Evolutionary conservation across 345 rosid genomes (phyloP), one percentile per base, ranked within the genome.

Genomic region (Chamaenerion angustifolium): DNA sequence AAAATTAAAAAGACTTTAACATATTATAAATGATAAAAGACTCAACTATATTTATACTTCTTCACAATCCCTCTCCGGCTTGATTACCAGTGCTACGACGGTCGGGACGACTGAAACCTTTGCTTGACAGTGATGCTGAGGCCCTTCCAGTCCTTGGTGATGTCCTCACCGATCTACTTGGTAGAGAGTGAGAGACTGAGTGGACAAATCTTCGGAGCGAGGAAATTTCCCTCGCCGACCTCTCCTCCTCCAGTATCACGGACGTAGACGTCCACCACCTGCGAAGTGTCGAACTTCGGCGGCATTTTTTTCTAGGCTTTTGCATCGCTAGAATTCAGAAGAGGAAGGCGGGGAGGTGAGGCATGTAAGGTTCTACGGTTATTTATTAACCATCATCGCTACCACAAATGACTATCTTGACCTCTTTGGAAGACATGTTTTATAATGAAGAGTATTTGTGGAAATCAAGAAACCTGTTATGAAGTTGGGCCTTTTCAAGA

Each of bases 201-300:
- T 2, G 51, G 51, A 17, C 27, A 5, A 25, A 48, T 48, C 23
- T 48, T 48, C 45, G 82, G 82, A 45, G 82, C 78, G 21, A 78
- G 75, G 8, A 81, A 78, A 52, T 78, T 75, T 17, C 81, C 81
- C 4, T 81, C 84, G 10, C 84, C 84, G 4, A 78, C 84, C 57
- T 78, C n/a, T n/a, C n/a, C 84, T 6, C 81, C 84, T 49, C 85
- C 85, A 60, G 85, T 79, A 43, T 76, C 82, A 14, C 85, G 79
- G 42, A 79, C 82, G 67, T 56, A 79, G 9, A 79, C 85, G 49
- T 79, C 85, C 23, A 79, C 80, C 41, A 76, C 80, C 57, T 76
- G 80, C n/a, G 65, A 18, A 8, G 80, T 82, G 51, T 79, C 85
- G 66, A 79, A 74, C 58, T 79, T 79, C 63, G 85, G 85, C 72